A percentile compares a stretch with the other conserved stretches of the same genome.
phyloP scores from a whole-genome alignment of 2,329 filamentous ascomycete genomes.

The Penicillium hordei region DNA sequence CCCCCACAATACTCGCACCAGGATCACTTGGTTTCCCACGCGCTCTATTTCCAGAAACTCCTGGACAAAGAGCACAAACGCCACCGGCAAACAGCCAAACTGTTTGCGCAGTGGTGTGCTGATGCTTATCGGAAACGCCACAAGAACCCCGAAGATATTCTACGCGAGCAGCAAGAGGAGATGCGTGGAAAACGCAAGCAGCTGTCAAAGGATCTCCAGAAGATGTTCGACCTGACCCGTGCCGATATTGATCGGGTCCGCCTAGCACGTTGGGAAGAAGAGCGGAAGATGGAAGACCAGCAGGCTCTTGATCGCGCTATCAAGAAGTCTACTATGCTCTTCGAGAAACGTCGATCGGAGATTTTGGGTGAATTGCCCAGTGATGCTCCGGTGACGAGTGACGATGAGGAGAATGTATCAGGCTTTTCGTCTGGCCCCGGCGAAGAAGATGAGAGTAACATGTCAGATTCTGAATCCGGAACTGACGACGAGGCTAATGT shows the following conservation, averaged over 20 bases:
- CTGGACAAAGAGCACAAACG: conserved; percentile 75
- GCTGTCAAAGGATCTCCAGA: conserved; percentile 64
- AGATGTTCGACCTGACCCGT: conserved; percentile 60
- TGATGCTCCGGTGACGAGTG: conserved; percentile 71
- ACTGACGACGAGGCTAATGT: conserved; percentile 40
- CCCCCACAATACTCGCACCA: conserved; percentile 79
- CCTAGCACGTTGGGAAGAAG: conserved; percentile 59
- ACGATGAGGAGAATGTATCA: conserved; percentile 33
- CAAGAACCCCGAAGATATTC: conserved; percentile 67
- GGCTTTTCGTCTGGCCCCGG: conserved; percentile 60
- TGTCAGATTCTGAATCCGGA: conserved; percentile 48
- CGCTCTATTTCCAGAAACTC: conserved; percentile 75
- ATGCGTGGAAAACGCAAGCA: conserved; percentile 69
- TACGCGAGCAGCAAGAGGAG: conserved; percentile 70
- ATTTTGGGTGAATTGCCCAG: conserved; percentile 58
- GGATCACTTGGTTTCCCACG: conserved; percentile 80
- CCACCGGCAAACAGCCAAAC: conserved; percentile 75
- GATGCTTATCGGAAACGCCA: conserved; percentile 45
- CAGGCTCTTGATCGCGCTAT: conserved; percentile 55
- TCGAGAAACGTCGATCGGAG: conserved; percentile 47
- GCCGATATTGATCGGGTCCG: conserved; percentile 59
- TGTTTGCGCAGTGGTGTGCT: conserved; percentile 61
- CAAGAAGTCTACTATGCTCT: conserved; percentile 52
- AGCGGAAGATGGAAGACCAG: conserved; percentile 52
- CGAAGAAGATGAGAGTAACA: conserved; percentile 52